Percentiles rank a stretch among this genome's conserved stretches.
These are phyloP conservation scores for Phialemoniopsis sp. DNA, from an alignment of 2,329 filamentous ascomycete species.

Conservation along the genomic window DNA sequence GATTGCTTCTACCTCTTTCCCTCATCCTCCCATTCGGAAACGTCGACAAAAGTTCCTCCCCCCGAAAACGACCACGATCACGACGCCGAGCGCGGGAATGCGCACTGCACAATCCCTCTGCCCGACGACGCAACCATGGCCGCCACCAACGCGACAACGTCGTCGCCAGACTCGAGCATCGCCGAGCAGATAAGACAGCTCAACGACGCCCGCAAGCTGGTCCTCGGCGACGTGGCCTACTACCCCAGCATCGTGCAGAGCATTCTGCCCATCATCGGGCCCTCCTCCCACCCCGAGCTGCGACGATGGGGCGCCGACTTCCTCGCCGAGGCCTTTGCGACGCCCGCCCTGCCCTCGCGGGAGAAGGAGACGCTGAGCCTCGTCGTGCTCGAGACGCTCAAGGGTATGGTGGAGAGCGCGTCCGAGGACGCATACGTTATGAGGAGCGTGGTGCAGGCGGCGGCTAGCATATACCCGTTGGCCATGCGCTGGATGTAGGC, in stretches of 20 bases:
- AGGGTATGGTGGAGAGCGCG: constrained; percentile 64
- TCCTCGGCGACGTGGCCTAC: constrained; percentile 79
- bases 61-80: too few species aligned
- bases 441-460: constrained; percentile 81
- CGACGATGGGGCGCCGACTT: constrained; percentile 97
- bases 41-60: too few species aligned
- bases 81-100: too few species aligned
- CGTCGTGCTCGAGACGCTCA: constrained; percentile 73
- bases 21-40: too few species aligned
- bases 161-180: constrained; percentile 26
- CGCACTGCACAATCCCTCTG: too few species aligned
- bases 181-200: constrained; percentile 82
- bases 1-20: too few species aligned
- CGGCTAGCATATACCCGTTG: constrained; percentile 88
- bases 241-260: constrained; percentile 91
- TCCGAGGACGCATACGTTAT: constrained; percentile 76
- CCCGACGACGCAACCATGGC: too few species aligned
- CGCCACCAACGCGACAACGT: too few species aligned
- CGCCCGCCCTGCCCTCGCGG: constrained; percentile 71
- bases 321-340: constrained; percentile 91
- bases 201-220: constrained; percentile 83
- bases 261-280: constrained; percentile 85
- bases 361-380: constrained; percentile 80
- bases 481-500: constrained; percentile 94
- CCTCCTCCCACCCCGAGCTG: constrained; percentile 70